A percentile compares a stretch with the other conserved stretches of the same genome.
phyloP scores from a whole-genome alignment of 2,329 filamentous ascomycete genomes.

The Diplodia scrobiculata region DNA sequence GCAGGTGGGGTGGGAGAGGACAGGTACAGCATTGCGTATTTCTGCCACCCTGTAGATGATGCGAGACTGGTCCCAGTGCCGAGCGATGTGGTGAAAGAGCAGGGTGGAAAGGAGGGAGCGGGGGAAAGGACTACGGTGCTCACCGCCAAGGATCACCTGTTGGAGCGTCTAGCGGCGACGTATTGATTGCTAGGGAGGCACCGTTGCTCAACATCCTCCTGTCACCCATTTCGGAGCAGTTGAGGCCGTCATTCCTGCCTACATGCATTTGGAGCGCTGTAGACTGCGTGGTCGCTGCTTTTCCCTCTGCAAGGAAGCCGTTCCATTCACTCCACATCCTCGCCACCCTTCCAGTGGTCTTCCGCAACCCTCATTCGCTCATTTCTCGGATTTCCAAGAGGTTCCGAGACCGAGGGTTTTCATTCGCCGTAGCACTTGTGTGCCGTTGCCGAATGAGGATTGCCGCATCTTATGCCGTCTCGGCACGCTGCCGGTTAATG shows the following conservation, averaged over 20 bases:
- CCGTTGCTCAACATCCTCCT: not conserved
- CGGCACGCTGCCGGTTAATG: slow-evolving; percentile 18
- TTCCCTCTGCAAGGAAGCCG: not conserved
- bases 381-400: not conserved
- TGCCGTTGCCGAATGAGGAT: slow-evolving; percentile 14
- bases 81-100: slow-evolving; percentile 51
- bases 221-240: not conserved
- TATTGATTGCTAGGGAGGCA: slow-evolving; percentile 50
- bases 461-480: slow-evolving; percentile 11
- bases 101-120: slow-evolving; percentile 38
- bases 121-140: slow-evolving; percentile 50
- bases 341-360: not conserved
- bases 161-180: slow-evolving; percentile 59
- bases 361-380: not conserved
- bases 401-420: not conserved
- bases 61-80: slow-evolving; percentile 59
- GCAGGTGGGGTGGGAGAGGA: slow-evolving; percentile 42
- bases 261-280: not conserved
- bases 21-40: slow-evolving; percentile 63
- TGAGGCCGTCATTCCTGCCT: not conserved
- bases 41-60: slow-evolving; percentile 63
- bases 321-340: not conserved
- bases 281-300: not conserved
- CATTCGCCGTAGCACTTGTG: not conserved
- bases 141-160: slow-evolving; percentile 63